A percentile compares a stretch with the other conserved stretches of the same genome.
phyloP scores from a whole-genome alignment of 306 rosid species.

The Quercus wislizeni region DNA sequence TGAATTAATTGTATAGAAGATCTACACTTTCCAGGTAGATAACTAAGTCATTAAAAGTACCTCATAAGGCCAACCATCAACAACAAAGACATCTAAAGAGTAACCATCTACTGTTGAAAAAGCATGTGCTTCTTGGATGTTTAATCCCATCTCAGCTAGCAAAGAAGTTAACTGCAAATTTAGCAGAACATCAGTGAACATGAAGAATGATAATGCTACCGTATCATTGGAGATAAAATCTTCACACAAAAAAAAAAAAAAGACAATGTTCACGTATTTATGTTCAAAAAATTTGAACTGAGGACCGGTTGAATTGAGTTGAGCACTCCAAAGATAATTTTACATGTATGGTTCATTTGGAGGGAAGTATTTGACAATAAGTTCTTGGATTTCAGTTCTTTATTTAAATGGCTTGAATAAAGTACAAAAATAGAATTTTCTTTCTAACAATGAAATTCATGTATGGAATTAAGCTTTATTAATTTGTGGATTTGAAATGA shows the following conservation, averaged over 20 bases:
- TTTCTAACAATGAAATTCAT: too few species aligned
- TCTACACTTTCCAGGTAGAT: not conserved
- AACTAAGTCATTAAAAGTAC: constrained; percentile 33
- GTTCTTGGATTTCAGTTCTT: too few species aligned
- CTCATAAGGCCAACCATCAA: constrained; percentile 98
- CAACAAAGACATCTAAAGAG: constrained; percentile 98
- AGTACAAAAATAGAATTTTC: too few species aligned
- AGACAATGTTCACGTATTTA: not conserved
- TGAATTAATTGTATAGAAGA: not conserved
- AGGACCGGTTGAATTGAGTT: constrained; percentile 10
- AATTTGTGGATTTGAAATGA: too few species aligned
- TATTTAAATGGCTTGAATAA: too few species aligned
- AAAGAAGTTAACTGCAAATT: constrained; percentile 83
- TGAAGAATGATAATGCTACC: not conserved
- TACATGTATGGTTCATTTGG: not conserved
- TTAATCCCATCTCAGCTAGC: constrained; percentile 95
- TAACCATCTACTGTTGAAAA: constrained; percentile 91
- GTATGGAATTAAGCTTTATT: too few species aligned
- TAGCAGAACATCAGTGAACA: constrained; percentile 15
- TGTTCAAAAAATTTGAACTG: not conserved
- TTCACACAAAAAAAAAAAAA: not conserved
- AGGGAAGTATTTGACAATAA: too few species aligned
- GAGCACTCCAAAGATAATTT: constrained; percentile 1
- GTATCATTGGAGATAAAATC: not conserved
- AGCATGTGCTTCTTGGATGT: constrained; percentile 99